These are phyloP conservation scores for Aspergillus sergii DNA, from an alignment of 2,329 filamentous ascomycete genomes.

Conservation along the genomic window DNA sequence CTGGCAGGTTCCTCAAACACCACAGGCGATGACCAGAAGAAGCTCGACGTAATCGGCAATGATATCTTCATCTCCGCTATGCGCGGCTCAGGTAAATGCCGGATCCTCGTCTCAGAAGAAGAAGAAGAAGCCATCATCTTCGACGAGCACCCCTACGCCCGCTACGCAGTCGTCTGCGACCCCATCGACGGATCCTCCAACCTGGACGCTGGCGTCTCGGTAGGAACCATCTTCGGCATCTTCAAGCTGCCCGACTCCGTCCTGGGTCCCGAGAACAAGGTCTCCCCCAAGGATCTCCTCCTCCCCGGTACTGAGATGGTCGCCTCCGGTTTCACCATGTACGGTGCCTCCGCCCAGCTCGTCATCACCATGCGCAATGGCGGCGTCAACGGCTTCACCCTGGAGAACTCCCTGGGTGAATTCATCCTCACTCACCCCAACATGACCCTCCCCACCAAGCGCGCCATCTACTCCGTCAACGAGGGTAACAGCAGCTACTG, in stretches of 20 bases:
- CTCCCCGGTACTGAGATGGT: conserved; percentile 88
- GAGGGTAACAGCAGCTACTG: conserved; percentile 98
- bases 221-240: conserved; percentile 95
- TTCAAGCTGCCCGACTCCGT: conserved; percentile 79
- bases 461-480: conserved; percentile 95
- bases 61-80: conserved; percentile 96
- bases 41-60: conserved; percentile 98
- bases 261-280: conserved; percentile 58
- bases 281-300: conserved; percentile 70
- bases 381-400: conserved; percentile 93
- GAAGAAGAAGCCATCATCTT: conserved; percentile 93
- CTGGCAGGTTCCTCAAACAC: conserved; percentile 93
- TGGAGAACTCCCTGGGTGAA: conserved; percentile 94
- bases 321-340: conserved; percentile 99
- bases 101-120: conserved; percentile 94
- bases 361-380: conserved; percentile 96
- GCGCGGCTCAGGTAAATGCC: conserved; percentile 87
- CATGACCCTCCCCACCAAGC: conserved; percentile 80
- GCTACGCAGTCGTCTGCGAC: conserved; percentile 95
- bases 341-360: conserved; percentile 92
- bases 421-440: conserved; percentile 97
- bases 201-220: conserved; percentile 94
- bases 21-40: conserved; percentile 98
- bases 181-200: conserved; percentile 98
- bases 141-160: conserved; percentile 69